Evolutionary conservation across 1,139 yeast genomes (phyloP).

Genomic region (Petasospora rhodanensis): DNA sequence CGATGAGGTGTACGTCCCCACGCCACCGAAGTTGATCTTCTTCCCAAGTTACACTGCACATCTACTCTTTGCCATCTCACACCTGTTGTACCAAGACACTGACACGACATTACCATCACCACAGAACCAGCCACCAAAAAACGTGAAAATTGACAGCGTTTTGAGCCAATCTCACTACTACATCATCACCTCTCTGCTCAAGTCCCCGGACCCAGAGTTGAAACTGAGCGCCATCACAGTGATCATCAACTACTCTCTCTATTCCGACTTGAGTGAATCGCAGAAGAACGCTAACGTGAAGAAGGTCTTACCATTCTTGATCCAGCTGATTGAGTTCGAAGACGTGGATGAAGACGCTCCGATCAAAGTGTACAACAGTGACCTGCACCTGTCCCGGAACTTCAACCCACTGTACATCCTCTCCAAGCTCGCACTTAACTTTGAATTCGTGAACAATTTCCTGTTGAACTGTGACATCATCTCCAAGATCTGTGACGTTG

Average conservation of each 20-base stretch:
- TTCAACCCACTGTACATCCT: conserved; percentile 28
- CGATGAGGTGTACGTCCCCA: conserved; percentile 21
- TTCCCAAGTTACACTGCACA: conserved; percentile 27
- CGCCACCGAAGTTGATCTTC: conserved; percentile 22
- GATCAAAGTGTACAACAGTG: conserved; percentile 15
- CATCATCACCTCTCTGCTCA: conserved; percentile 27
- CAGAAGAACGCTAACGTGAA: conserved; percentile 21
- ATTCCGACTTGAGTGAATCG: conserved; percentile 12
- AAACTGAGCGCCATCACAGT: conserved; percentile 28
- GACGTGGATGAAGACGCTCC: conserved; percentile 12
- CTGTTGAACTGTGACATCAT: conserved; percentile 30
- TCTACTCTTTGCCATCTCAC: conserved; percentile 28
- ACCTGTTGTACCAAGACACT: conserved; percentile 22
- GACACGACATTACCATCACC: conserved; percentile 7
- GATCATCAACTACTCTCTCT: conserved; percentile 27
- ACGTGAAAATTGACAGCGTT: conserved; percentile 40
- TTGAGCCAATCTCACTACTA: conserved; percentile 35
- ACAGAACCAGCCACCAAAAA: not conserved
- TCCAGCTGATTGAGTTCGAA: conserved; percentile 25
- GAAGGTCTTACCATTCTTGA: conserved; percentile 29
- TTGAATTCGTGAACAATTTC: conserved; percentile 28
- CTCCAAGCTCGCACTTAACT: conserved; percentile 29
- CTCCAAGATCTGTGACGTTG: conserved; percentile 27
- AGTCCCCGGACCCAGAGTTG: conserved; percentile 26
- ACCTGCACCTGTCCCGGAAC: conserved; percentile 22